Evolutionary conservation across 352 stramenopile genomes (phyloP).

Genomic region (Elongisporangium senticosum): DNA sequence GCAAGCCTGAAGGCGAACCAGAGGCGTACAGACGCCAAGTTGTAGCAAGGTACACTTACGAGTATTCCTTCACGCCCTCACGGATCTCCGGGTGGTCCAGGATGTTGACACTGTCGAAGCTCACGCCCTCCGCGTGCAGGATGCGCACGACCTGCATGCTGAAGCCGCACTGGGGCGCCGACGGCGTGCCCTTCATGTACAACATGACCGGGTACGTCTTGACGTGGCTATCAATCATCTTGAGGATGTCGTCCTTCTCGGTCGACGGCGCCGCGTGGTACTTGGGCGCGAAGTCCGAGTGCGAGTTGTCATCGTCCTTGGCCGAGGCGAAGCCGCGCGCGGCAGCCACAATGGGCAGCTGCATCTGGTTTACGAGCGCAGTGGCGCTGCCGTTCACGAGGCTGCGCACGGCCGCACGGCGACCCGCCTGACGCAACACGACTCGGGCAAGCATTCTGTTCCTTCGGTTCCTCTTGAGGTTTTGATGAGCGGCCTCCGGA

Average conservation of each 20-base stretch:
- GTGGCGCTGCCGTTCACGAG: background rate
- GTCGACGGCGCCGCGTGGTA: constrained; percentile 80
- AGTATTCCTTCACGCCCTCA: constrained; percentile 98
- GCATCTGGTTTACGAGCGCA: background rate
- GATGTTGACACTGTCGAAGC: constrained; percentile 98
- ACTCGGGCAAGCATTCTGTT: background rate
- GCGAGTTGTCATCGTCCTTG: constrained; percentile 55
- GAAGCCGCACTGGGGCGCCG: constrained; percentile 97
- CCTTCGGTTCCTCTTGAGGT: background rate
- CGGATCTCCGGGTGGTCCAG: constrained; percentile 97
- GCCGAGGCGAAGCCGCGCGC: constrained; percentile 30
- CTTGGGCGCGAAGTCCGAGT: constrained; percentile 88
- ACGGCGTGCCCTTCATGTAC: constrained; percentile 99
- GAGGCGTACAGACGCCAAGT: background rate
- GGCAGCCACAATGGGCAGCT: constrained; percentile 1
- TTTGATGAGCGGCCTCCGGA: background rate
- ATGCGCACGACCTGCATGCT: constrained; percentile 95
- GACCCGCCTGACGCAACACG: background rate
- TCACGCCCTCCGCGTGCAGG: constrained; percentile 87
- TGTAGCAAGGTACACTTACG: constrained; percentile 47
- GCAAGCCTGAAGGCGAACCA: too few species aligned
- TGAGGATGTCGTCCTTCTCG: constrained; percentile 85
- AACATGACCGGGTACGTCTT: constrained; percentile 95
- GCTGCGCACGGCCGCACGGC: background rate
- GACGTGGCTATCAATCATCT: constrained; percentile 88